Percentiles rank a stretch among this genome's conserved stretches.
Conservation (phyloP, 2,329 filamentous ascomycete genomes). For the Didymella exigua region DNA sequence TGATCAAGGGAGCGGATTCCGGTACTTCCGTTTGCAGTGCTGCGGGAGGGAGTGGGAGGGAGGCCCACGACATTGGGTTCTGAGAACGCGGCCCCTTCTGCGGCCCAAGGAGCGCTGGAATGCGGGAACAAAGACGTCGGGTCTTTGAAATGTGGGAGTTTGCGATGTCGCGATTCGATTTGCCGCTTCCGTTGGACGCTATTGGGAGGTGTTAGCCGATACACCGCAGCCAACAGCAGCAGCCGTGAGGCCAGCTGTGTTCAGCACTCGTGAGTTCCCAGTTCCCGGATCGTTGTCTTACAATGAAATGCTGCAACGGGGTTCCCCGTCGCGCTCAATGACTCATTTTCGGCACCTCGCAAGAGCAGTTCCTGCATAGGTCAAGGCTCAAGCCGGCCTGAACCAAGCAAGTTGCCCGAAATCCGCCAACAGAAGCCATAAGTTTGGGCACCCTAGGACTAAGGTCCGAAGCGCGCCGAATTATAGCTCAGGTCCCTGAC, state of each 20-base stretch:
- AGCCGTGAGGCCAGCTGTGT: constrained; percentile 1
- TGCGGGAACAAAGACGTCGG: constrained; percentile 4
- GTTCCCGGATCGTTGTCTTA: background rate
- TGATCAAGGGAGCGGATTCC: background rate
- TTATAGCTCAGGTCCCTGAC: constrained; percentile 10
- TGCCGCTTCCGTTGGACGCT: background rate
- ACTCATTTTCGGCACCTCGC: background rate
- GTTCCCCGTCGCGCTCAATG: background rate
- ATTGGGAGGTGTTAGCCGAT: background rate
- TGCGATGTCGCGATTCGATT: background rate
- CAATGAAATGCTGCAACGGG: background rate
- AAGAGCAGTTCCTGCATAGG: background rate
- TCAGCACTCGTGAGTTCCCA: constrained; percentile 4
- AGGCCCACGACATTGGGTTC: constrained; percentile 8
- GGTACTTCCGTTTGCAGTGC: constrained; percentile 9
- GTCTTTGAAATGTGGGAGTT: background rate
- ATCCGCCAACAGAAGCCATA: background rate
- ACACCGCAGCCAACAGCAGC: background rate
- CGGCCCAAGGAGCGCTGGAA: constrained; percentile 1
- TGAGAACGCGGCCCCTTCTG: constrained; percentile 6
- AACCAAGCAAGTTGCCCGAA: constrained; percentile 11
- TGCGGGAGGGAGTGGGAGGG: constrained; percentile 13
- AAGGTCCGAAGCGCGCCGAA: constrained; percentile 15
- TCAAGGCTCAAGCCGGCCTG: background rate
- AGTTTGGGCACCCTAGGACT: constrained; percentile 13